Base-by-base conservation (phyloP, 2,329 filamentous ascomycete genomes). In the Cercospora beticola region DNA sequence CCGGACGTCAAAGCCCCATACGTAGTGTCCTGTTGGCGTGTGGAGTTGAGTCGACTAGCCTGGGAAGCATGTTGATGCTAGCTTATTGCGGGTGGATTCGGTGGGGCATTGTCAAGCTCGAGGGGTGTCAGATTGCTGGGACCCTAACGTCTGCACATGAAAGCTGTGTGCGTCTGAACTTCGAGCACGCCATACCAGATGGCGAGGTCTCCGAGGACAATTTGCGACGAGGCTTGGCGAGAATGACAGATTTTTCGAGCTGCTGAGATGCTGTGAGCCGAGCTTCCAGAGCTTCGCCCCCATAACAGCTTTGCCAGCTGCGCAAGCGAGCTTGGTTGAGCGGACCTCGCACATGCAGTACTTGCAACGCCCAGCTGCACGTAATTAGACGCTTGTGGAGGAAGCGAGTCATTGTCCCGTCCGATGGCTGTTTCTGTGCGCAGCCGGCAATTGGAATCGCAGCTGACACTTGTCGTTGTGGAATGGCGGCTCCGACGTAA, bases 221-320 rank as follows among this genome's bases (percentile, higher is more conserved):
- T 40, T 56, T 56, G 62, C 61, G 61, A 63, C 49, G 62, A 30
- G 18, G 18, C 46, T 64, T 31, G 43, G 46, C 52, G 33, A 14
- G 12, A 6, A 33, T 57, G 16, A 33, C 21, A 33, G 14, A 52
- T 28, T 7, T 36, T 10, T n/a, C 7, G 14, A 33, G 30, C 36
- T 43, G 36, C 36, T 43, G 36, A n/a, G 36, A 9, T 7, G 26
- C 14, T 54, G 43, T 14, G 61, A 63, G 40, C 3, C 43, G 62
- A 64, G 62, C 62, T 64, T 56, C 3, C n/a, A 57, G 61, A 63
- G 61, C 43, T 63, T 63, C 61, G 43, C 30, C 52, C 43, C 18
- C 46, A 52, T 52, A 23, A 52, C 46, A 52, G 46, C 46, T 52
- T 18, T 10, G n/a, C n/a, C 28, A 64, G 46, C 26, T 21, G 23